Evolutionary conservation across 176 grass and related monocot species (phyloP).

Genomic region (Rhynchospora pubera): DNA sequence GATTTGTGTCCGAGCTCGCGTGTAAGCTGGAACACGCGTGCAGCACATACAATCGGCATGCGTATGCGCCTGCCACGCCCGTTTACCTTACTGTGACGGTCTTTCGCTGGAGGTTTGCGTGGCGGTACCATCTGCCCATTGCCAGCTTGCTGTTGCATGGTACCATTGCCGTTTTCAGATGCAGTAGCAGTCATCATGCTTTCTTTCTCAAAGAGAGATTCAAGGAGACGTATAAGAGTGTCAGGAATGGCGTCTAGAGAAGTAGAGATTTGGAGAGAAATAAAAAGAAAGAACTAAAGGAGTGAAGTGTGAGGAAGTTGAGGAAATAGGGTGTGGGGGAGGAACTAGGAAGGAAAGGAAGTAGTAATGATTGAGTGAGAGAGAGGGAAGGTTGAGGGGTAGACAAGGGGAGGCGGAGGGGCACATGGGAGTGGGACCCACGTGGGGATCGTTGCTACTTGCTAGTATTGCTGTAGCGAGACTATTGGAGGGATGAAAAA

Average conservation of each 20-base stretch:
- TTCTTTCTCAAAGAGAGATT: background rate
- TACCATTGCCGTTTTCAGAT: constrained; percentile 7
- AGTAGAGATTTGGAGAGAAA: background rate
- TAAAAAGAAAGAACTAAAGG: background rate
- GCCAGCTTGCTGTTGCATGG: background rate
- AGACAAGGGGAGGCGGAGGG: constrained; percentile 20
- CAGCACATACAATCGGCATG: constrained; percentile 95
- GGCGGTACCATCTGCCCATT: background rate
- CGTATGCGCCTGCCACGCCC: constrained; percentile 84
- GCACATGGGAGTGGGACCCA: constrained; percentile 19
- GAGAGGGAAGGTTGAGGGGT: background rate
- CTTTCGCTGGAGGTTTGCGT: constrained; percentile 36
- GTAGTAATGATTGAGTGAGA: constrained; percentile 20
- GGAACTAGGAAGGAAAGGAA: no score
- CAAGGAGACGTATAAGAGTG: background rate
- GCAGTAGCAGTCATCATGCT: constrained; percentile 13
- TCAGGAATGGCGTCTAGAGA: background rate
- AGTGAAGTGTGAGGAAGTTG: background rate
- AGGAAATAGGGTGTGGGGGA: background rate
- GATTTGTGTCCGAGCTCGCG: constrained; percentile 94
- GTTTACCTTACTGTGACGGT: constrained; percentile 94
- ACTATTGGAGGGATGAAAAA: background rate
- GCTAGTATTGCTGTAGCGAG: constrained; percentile 1
- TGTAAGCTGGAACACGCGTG: constrained; percentile 89
- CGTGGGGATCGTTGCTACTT: background rate